phyloP scores from a whole-genome alignment of 305 asterid species.

The Ilex paraguariensis region DNA sequence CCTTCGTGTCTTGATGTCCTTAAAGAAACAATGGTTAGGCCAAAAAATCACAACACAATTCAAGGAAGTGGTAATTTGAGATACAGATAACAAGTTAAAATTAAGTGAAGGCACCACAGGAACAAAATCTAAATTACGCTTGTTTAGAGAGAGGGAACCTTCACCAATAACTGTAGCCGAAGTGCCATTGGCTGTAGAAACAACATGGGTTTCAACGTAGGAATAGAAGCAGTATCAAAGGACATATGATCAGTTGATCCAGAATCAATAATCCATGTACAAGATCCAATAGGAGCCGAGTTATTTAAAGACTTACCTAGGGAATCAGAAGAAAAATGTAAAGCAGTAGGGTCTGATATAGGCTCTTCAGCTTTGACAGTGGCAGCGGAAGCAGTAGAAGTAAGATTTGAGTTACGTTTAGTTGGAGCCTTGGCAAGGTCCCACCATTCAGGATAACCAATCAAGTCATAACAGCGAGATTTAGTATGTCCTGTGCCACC shows the following conservation, averaged over 20 bases:
- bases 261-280: neutral
- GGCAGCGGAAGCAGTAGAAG: too few relatives aligned
- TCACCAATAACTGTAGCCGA: neutral
- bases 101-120: too few relatives aligned
- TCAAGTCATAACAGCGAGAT: neutral
- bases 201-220: neutral
- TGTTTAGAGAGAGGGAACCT: neutral
- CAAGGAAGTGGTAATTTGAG: neutral
- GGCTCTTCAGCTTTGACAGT: neutral
- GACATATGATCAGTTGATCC: neutral
- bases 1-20: neutral
- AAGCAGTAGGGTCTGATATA: neutral
- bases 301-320: neutral
- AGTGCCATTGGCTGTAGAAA: neutral
- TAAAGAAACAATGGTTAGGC: neutral
- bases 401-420: too few relatives aligned
- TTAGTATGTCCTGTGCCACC: constrained; percentile 1
- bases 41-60: too few relatives aligned
- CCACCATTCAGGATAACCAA: constrained; percentile 7
- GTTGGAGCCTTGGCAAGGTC: neutral
- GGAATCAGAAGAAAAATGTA: neutral
- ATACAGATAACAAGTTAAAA: neutral
- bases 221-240: neutral
- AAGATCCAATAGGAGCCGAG: neutral
- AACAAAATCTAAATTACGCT: too few relatives aligned